Evolutionary conservation across 1,284 basidiomycete species (phyloP).

Genomic region (Cutaneotrichosporon arboriforme): DNA sequence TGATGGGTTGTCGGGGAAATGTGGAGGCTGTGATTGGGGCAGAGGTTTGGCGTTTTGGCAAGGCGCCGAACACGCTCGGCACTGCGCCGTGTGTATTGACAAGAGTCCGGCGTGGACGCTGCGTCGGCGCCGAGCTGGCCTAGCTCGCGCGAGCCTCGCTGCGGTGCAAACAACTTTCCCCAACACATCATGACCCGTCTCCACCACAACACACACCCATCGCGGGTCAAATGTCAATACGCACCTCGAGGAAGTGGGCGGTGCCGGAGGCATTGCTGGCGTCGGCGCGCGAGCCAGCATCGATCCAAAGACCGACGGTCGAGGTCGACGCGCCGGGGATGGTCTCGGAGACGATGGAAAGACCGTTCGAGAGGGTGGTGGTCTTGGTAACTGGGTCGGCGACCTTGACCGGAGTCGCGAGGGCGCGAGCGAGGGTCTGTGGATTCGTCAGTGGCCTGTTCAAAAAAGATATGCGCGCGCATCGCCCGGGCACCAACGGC

Average conservation of each 20-base stretch:
- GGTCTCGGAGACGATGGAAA: slow-evolving; percentile 87
- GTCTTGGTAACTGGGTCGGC: slow-evolving; percentile 74
- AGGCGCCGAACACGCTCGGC: no score
- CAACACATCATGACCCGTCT: no score
- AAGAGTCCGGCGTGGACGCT: no score
- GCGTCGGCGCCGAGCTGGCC: no score
- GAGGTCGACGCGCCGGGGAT: slow-evolving; percentile 94
- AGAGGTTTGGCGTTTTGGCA: not conserved
- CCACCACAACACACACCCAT: not conserved
- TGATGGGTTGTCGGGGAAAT: slow-evolving; percentile 3
- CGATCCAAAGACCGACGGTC: slow-evolving; percentile 98
- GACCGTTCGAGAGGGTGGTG: slow-evolving; percentile 81
- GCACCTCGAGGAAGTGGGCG: slow-evolving; percentile 93
- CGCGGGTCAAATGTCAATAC: slow-evolving; percentile 15
- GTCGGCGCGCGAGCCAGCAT: slow-evolving; percentile 95
- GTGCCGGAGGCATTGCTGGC: slow-evolving; percentile 90
- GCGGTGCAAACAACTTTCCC: not conserved
- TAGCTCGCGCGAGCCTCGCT: no score
- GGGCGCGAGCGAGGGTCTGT: slow-evolving; percentile 36
- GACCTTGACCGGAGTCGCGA: slow-evolving; percentile 51
- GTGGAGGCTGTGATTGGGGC: not conserved
- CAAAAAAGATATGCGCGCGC: not conserved
- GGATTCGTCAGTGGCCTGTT: not conserved
- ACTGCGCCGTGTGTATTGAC: no score
- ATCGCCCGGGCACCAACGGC: no score